Evolutionary conservation across 495 filamentous ascomycete species (phyloP).

Genomic region (Bathelium albidoporum): DNA sequence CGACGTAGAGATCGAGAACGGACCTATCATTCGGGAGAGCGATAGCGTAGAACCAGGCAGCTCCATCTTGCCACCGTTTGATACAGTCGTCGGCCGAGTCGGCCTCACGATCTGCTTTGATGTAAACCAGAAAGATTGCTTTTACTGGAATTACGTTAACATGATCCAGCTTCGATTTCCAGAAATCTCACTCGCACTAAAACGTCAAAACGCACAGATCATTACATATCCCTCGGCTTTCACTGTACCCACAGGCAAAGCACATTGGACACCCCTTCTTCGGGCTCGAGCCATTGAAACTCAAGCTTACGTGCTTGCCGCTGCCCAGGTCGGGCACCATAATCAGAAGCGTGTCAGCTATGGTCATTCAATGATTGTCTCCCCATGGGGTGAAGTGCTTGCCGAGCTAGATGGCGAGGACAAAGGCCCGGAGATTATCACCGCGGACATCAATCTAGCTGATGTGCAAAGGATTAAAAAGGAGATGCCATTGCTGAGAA

Average conservation of each 20-base stretch:
- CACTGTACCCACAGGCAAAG: conserved; percentile 73
- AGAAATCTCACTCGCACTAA: conserved; percentile 59
- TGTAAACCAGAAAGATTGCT: conserved; percentile 33
- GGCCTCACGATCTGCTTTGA: conserved; percentile 85
- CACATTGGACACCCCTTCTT: conserved; percentile 75
- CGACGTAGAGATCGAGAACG: conserved; percentile 56
- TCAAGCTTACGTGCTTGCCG: conserved; percentile 76
- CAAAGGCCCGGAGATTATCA: conserved; percentile 37
- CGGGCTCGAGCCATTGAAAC: conserved; percentile 82
- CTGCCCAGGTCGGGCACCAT: conserved; percentile 73
- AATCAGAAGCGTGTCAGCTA: conserved; percentile 74
- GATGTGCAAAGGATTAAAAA: conserved; percentile 30
- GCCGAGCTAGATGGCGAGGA: conserved; percentile 48
- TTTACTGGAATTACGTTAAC: not conserved
- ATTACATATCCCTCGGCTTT: conserved; percentile 87
- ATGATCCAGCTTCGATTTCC: conserved; percentile 60
- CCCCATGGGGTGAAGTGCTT: conserved; percentile 77
- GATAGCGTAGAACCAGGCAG: conserved; percentile 51
- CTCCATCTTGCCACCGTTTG: conserved; percentile 55
- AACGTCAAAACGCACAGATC: conserved; percentile 58
- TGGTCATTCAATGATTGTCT: conserved; percentile 78
- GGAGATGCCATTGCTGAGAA: conserved; percentile 35
- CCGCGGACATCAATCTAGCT: conserved; percentile 33
- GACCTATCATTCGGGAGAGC: conserved; percentile 55
- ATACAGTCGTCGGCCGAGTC: conserved; percentile 61